Conservation (phyloP, 805 yeast genomes). For the Candida saitoana region DNA sequence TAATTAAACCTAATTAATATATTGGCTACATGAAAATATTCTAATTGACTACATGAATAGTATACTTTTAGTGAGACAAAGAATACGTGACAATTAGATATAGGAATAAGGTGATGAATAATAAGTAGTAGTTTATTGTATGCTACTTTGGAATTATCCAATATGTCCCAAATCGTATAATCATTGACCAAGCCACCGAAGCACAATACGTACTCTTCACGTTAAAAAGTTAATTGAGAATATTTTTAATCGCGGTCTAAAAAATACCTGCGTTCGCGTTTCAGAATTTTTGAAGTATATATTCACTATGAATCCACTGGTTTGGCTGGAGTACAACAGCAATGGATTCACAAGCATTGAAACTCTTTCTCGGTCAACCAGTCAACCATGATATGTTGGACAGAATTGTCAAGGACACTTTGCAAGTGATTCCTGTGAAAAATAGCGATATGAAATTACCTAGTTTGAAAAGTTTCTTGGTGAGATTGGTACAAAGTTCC, state of each 20-base stretch:
- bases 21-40: not conserved
- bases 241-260: not conserved
- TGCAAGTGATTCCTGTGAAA: constrained; percentile 64
- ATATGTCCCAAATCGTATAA: not conserved
- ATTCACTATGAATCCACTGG: not conserved
- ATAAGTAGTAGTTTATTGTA: not conserved
- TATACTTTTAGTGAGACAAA: no score
- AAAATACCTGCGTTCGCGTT: not conserved
- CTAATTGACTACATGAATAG: not conserved
- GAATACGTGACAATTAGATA: not conserved
- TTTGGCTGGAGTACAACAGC: constrained; percentile 6
- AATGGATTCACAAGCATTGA: constrained; percentile 49
- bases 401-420: constrained; percentile 59
- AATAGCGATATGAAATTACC: constrained; percentile 44
- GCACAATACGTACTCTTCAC: not conserved
- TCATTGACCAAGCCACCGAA: not conserved
- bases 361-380: constrained; percentile 57
- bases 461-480: constrained; percentile 69
- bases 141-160: no score
- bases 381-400: constrained; percentile 73
- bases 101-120: not conserved
- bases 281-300: not conserved
- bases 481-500: constrained; percentile 66
- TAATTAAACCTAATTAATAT: not conserved
- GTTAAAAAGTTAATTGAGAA: not conserved